Evolutionary conservation across 2,329 filamentous ascomycete genomes (phyloP), one percentile per base, ranked within the genome.

Genomic region (Ascocoryne sarcoides): DNA sequence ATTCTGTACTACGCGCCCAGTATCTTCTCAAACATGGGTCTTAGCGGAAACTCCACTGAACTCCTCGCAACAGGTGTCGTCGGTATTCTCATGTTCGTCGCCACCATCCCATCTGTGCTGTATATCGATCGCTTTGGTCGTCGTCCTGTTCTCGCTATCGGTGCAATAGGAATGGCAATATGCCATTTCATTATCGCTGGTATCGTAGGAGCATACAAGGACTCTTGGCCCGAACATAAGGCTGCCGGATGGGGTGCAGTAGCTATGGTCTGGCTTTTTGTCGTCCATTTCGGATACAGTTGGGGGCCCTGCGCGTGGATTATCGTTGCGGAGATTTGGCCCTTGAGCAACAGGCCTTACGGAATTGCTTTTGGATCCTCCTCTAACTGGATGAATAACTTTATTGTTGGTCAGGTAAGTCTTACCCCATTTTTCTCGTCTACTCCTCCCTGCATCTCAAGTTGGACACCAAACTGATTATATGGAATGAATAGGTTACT

Each of bases 251-350:
- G 84, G 84, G 82, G 65, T 7, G 72, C 80, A 0, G 79, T 59
- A 0, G 49, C 59, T 38, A 81, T 84, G 73, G 76, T 84, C 7
- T 87, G 82, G 82, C 67, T 88, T 0, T 87, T 84, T 48, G 76
- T 84, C 19, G 66, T 84, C 20, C 74, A 83, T 60, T 88, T 88
- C 53, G 84, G 79, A 20, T 86, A 84, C 57, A 78, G 73, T 0
- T 88, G 82, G 82, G 80, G 82, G 0, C 82, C 82, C 2, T 81
- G 76, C 51, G 73, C 78, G 0, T 87, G 83, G 83, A 83, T 85
- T 45, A 69, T 88, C 40, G 72, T 85, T 1, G 75, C 80, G 2
- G 83, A 87, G 61, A 76, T 88, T 31, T 88, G 79, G 77, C 83
- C 82, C 0, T 62, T 86, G 4, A 79, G 73, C 43, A 77, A 76